Evolutionary conservation across 148 eudicot species (phyloP).

Genomic region (Rhododendron vialii): DNA sequence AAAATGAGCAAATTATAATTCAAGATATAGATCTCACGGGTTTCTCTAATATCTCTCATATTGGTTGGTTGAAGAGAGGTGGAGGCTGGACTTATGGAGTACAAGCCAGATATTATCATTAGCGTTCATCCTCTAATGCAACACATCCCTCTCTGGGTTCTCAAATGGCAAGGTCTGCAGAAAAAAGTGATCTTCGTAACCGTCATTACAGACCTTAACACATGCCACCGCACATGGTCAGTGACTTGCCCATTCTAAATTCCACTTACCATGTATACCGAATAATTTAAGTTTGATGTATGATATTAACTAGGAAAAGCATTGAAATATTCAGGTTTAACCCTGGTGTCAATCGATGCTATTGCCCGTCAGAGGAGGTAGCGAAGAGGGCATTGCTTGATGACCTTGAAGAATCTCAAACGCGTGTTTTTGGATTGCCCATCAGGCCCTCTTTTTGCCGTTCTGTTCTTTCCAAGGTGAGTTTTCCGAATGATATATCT

Average conservation of each 20-base stretch:
- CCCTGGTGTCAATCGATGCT: conserved; percentile 82
- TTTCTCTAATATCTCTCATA: background rate
- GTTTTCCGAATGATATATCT: background rate
- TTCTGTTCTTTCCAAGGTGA: conserved; percentile 73
- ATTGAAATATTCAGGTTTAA: conserved; percentile 60
- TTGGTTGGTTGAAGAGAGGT: conserved; percentile 62
- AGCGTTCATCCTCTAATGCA: conserved; percentile 99
- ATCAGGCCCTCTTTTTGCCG: conserved; percentile 86
- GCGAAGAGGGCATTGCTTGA: conserved; percentile 84
- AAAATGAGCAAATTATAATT: background rate
- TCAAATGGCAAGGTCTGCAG: conserved; percentile 96
- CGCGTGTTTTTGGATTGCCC: conserved; percentile 87
- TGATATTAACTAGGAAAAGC: background rate
- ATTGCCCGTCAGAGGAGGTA: conserved; percentile 90
- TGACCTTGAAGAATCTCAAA: conserved; percentile 75
- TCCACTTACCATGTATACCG: background rate
- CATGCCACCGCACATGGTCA: conserved; percentile 96
- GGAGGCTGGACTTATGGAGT: conserved; percentile 96
- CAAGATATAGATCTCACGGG: background rate
- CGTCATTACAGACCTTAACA: conserved; percentile 87
- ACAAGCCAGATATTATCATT: conserved; percentile 90
- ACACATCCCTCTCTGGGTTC: conserved; percentile 96
- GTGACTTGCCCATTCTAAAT: background rate
- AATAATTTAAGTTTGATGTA: background rate
- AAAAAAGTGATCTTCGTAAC: conserved; percentile 92